These are phyloP conservation scores for Plenodomus lindquistii DNA, from an alignment of 2,329 filamentous ascomycete genomes.

Conservation along the genomic window DNA sequence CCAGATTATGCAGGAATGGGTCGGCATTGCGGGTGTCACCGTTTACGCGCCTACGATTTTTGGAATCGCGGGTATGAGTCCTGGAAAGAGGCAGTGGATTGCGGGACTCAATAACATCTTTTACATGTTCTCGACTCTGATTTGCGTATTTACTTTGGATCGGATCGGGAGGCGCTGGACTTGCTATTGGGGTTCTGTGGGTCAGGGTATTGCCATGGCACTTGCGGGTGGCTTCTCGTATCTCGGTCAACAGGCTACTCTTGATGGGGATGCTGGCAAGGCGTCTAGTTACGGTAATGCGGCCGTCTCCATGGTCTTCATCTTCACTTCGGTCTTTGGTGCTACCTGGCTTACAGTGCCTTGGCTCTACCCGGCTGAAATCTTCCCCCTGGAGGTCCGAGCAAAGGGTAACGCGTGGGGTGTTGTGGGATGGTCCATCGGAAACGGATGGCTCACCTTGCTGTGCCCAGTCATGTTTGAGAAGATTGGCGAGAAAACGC, in stretches of 20 bases:
- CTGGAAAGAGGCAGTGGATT: slow-evolving; percentile 50
- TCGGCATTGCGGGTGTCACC: slow-evolving; percentile 71
- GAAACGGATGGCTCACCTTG: slow-evolving; percentile 66
- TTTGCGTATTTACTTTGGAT: slow-evolving; percentile 72
- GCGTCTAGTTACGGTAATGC: slow-evolving; percentile 63
- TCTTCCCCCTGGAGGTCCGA: slow-evolving; percentile 71
- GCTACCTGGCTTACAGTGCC: slow-evolving; percentile 64
- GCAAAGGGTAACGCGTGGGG: slow-evolving; percentile 78
- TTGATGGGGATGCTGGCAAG: slow-evolving; percentile 50
- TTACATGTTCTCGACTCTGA: slow-evolving; percentile 66
- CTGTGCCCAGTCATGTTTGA: slow-evolving; percentile 55
- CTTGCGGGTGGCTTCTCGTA: slow-evolving; percentile 66
- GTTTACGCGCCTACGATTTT: slow-evolving; percentile 62
- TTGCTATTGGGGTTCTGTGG: slow-evolving; percentile 68
- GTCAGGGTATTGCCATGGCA: slow-evolving; percentile 69
- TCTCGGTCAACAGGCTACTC: slow-evolving; percentile 54
- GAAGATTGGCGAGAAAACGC: slow-evolving; percentile 68
- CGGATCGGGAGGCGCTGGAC: slow-evolving; percentile 71
- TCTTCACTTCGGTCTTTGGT: slow-evolving; percentile 68
- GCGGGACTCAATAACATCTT: slow-evolving; percentile 55
- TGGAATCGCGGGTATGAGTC: slow-evolving; percentile 67
- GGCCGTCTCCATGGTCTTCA: slow-evolving; percentile 71
- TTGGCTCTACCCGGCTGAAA: slow-evolving; percentile 70
- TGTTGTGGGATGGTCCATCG: slow-evolving; percentile 75
- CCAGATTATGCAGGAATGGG: slow-evolving; percentile 72